These are phyloP conservation scores for Platanthera guangdongensis DNA, from an alignment of 106 monocot genomes.

Conservation along the genomic window DNA sequence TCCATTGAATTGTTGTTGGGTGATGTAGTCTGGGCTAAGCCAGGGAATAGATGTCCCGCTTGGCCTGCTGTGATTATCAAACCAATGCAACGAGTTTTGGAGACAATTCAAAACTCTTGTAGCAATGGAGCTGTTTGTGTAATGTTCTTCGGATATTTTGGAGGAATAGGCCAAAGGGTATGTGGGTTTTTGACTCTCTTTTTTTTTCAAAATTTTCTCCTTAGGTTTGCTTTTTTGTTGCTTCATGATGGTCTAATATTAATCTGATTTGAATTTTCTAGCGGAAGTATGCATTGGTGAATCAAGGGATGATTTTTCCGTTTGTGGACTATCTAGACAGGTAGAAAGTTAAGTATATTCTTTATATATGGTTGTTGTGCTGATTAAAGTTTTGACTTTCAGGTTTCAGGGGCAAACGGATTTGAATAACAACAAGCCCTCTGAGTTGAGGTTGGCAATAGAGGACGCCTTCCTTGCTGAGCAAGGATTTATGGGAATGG, in stretches of 20 bases:
- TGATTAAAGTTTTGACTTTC: constrained; percentile 4
- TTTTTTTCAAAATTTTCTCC: neutral
- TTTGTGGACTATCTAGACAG: constrained; percentile 79
- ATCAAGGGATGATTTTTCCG: constrained; percentile 59
- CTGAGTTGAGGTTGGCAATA: constrained; percentile 57
- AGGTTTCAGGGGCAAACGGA: constrained; percentile 91
- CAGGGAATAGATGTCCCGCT: constrained; percentile 52
- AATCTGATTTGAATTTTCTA: constrained; percentile 8
- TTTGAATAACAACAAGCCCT: constrained; percentile 48
- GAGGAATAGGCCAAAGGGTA: constrained; percentile 55
- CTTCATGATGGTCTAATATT: neutral
- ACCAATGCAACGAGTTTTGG: constrained; percentile 34
- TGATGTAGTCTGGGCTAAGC: constrained; percentile 83
- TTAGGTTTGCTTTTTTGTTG: neutral
- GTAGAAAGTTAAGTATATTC: constrained; percentile 16
- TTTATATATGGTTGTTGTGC: neutral
- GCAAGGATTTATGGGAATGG: constrained; percentile 46
- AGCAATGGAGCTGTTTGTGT: constrained; percentile 48
- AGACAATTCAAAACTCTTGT: constrained; percentile 32
- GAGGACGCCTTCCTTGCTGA: constrained; percentile 96
- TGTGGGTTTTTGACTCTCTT: neutral
- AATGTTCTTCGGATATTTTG: constrained; percentile 76
- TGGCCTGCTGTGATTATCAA: constrained; percentile 81
- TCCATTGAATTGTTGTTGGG: constrained; percentile 42
- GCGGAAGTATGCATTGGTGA: constrained; percentile 90